Evolutionary conservation across 192 early-diverging fungal species (phyloP).

Genomic region (Funneliformis geosporum): DNA sequence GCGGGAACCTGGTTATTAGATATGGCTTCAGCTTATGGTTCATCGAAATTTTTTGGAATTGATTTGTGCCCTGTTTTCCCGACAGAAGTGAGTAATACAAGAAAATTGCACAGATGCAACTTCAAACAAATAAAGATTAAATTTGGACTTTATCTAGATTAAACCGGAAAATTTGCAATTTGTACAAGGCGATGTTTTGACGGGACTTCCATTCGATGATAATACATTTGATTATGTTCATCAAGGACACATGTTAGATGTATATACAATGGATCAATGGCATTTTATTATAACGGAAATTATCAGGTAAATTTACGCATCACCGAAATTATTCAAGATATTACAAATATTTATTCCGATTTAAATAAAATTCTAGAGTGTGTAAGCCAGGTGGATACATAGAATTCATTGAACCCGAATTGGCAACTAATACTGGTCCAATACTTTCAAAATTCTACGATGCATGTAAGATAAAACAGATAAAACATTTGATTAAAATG

Average conservation of each 20-base stretch:
- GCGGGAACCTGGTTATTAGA: not conserved
- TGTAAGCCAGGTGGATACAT: not conserved
- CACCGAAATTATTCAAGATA: not conserved
- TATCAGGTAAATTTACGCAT: not conserved
- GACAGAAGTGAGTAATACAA: not conserved
- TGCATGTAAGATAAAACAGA: not conserved
- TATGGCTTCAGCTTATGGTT: not conserved
- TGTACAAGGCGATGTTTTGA: not conserved
- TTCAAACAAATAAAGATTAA: no score
- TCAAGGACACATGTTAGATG: not conserved
- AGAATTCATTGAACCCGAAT: not conserved
- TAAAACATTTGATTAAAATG: no score
- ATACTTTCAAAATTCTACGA: not conserved
- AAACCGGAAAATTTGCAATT: not conserved
- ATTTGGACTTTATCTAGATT: not conserved
- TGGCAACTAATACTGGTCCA: not conserved
- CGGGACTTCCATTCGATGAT: not conserved
- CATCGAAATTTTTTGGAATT: not conserved
- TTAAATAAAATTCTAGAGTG: not conserved
- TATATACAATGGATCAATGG: not conserved
- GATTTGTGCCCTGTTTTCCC: not conserved
- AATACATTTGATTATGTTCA: slow-evolving; percentile 13
- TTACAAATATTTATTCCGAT: not conserved
- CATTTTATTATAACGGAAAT: not conserved
- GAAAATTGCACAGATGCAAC: not conserved